Conservation (phyloP, 768 basidiomycete species). For the Cystobasidium tubakii region DNA sequence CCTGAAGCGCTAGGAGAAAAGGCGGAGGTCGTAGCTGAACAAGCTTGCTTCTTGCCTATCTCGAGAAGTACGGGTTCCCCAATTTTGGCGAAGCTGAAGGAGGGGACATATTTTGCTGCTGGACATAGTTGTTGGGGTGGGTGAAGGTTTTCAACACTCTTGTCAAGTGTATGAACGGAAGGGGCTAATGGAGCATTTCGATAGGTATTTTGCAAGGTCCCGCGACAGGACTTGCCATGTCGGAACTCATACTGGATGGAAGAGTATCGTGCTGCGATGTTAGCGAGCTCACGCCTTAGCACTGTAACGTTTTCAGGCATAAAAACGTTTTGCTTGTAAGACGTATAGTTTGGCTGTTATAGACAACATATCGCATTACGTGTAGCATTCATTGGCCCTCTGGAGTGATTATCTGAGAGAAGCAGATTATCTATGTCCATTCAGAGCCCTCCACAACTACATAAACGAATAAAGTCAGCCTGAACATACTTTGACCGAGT, state of each 20-base stretch:
- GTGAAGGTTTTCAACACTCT: constrained; percentile 42
- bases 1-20: constrained; percentile 52
- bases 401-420: background rate
- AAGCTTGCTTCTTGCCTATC: constrained; percentile 74
- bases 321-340: background rate
- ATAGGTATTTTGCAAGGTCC: constrained; percentile 56
- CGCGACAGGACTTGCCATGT: constrained; percentile 68
- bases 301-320: background rate
- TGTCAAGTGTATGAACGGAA: constrained; percentile 22
- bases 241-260: constrained; percentile 67
- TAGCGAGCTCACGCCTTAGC: constrained; percentile 10
- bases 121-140: constrained; percentile 71
- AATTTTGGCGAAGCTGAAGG: constrained; percentile 61
- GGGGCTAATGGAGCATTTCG: background rate
- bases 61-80: constrained; percentile 60
- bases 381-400: background rate
- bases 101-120: constrained; percentile 65
- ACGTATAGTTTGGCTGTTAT: background rate
- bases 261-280: constrained; percentile 56
- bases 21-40: constrained; percentile 54
- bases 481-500: too few relatives aligned
- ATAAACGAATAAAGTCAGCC: too few relatives aligned
- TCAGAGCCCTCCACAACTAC: background rate
- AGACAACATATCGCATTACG: background rate
- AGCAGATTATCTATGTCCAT: background rate